Base-by-base conservation (phyloP, 768 basidiomycete genomes). In the Hemileccinum rubropunctum region DNA sequence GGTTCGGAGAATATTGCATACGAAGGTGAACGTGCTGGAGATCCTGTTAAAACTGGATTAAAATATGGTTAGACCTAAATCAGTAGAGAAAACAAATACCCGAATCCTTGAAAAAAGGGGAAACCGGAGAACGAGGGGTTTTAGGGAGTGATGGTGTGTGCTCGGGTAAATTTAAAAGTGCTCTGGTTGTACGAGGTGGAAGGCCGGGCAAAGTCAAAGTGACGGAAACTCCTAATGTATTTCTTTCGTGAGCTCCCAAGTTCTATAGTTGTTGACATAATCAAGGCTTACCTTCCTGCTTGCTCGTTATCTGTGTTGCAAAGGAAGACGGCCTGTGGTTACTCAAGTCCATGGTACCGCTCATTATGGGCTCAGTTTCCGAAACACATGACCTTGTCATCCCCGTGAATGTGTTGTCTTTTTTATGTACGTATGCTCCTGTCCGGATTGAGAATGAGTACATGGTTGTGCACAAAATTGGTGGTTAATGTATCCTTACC, bases 1-100 rank as follows among this genome's bases (percentile, higher is more conserved):
- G 94, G 72, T 10, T 75, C 66, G 6, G 77, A 73, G 15, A 88
- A 63, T 20, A 89, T 67, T 17, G 76, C 71, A 20, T 66, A 69
- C 14, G 83, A 54, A 3, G 79, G 68, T 2, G 76, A 63, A 3
- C 47, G 45, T 26, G 65, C 57, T 4, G 21, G 37, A 18, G 42
- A 14, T 45, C 50, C 58, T 68, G 48, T 27, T 33, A 4, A 49
- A 37, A 39, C 8, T 30, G 12, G 4, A 14, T 32, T 40, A 11
- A 51, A 2, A 39, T 46, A 15, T 18, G 17, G 14, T 33, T 9
- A 43, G 15, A 27, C 15, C 3, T 30, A 23, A 37, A 9, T 6
- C 2, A 13, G 9, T 23, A 27, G n/a, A 23, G 17, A 21, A 28
- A 35, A 32, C 18, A 23, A 13, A n/a, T 51, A 68, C 64, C 52